Percentiles rank a stretch among this genome's conserved stretches.
Evolutionary conservation across 495 filamentous ascomycete species (phyloP).

Genomic region (Elasticomyces elasticus): DNA sequence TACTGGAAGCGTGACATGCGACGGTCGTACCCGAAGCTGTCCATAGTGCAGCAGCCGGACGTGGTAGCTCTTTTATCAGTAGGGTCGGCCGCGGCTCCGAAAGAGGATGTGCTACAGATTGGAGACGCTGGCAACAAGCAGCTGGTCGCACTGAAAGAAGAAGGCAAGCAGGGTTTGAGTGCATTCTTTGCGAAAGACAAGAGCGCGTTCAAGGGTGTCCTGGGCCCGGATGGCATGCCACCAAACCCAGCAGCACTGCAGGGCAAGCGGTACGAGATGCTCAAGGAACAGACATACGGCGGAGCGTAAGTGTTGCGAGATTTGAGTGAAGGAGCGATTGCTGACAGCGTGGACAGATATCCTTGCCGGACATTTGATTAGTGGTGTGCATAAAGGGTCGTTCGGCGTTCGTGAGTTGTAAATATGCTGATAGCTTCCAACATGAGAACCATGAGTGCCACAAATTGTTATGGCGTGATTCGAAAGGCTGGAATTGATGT

Average conservation of each 20-base stretch:
- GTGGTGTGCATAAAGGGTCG: background rate
- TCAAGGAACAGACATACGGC: conserved; percentile 47
- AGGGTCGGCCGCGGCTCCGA: conserved; percentile 70
- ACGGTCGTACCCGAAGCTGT: conserved; percentile 73
- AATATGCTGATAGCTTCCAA: background rate
- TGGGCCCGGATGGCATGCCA: conserved; percentile 67
- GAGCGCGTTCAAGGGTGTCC: conserved; percentile 49
- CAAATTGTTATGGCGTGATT: too few species aligned
- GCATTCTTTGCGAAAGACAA: conserved; percentile 62
- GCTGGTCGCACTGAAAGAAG: conserved; percentile 67
- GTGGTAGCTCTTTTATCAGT: conserved; percentile 76
- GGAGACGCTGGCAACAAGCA: conserved; percentile 76
- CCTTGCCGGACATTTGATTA: conserved; percentile 33
- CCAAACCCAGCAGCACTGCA: conserved; percentile 60
- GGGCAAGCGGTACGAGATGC: conserved; percentile 48
- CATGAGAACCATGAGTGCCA: too few species aligned
- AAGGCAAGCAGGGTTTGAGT: conserved; percentile 62
- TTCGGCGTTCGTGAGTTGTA: background rate
- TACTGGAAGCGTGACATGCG: conserved; percentile 95
- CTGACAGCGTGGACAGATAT: conserved; percentile 23
- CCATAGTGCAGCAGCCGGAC: conserved; percentile 72
- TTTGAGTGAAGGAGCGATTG: background rate
- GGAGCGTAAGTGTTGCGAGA: conserved; percentile 34
- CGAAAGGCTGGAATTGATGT: too few species aligned
- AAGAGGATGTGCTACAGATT: conserved; percentile 62